phyloP scores from a whole-genome alignment of 306 rosid genomes.

The Vicia faba region DNA sequence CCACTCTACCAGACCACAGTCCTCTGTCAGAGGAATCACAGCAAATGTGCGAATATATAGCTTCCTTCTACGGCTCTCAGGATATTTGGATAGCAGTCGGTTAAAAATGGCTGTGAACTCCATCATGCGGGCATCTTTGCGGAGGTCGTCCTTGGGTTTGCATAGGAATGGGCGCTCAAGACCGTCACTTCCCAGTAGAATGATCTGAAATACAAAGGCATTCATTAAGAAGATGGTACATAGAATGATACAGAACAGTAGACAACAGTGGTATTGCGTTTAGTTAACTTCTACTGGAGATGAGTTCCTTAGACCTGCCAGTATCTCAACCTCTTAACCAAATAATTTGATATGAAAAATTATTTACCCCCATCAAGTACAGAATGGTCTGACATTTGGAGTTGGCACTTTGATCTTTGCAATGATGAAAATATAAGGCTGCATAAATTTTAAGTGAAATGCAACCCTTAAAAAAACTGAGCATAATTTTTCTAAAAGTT shows the following conservation, averaged over 20 bases:
- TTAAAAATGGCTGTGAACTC: slow-evolving; percentile 98
- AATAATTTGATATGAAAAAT: slow-evolving; percentile 22
- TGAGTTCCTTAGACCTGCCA: slow-evolving; percentile 16
- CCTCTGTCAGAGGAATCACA: slow-evolving; percentile 95
- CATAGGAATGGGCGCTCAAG: slow-evolving; percentile 85
- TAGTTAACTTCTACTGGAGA: slow-evolving; percentile 27
- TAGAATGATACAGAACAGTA: neutral
- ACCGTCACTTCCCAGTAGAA: slow-evolving; percentile 94
- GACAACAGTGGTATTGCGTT: slow-evolving; percentile 25
- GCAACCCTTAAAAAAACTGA: slow-evolving; percentile 14
- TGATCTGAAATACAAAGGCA: slow-evolving; percentile 60
- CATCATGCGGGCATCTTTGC: slow-evolving; percentile 99
- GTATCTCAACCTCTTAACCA: slow-evolving; percentile 4
- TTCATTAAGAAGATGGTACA: slow-evolving; percentile 33
- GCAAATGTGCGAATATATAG: slow-evolving; percentile 95
- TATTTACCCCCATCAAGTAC: slow-evolving; percentile 13
- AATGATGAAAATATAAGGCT: slow-evolving; percentile 21
- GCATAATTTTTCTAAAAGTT: slow-evolving; percentile 11
- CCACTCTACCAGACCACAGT: slow-evolving; percentile 99
- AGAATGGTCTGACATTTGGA: slow-evolving; percentile 8
- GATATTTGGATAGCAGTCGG: slow-evolving; percentile 82
- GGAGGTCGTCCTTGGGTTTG: slow-evolving; percentile 98
- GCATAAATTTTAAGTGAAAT: slow-evolving; percentile 3
- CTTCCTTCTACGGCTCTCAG: slow-evolving; percentile 92
- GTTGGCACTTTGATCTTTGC: slow-evolving; percentile 12